Evolutionary conservation across 116 monocot genomes (phyloP).

Genomic region (Trichopus zeylanicus): DNA sequence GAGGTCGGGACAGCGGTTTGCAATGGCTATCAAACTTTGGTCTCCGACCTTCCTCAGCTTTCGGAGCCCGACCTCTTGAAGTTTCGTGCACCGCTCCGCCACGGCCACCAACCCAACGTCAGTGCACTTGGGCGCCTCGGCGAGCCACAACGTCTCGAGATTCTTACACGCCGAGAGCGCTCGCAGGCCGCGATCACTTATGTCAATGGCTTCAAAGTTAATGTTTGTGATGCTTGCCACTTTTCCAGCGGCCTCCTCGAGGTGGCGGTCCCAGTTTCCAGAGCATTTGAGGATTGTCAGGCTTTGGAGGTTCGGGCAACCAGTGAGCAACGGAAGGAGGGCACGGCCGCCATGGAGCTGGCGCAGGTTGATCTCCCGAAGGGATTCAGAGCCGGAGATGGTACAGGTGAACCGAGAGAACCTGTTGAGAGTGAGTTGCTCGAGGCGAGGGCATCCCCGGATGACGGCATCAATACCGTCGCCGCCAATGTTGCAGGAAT

Average conservation of each 20-base stretch:
- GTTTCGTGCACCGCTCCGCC: constrained; percentile 28
- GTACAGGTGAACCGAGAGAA: constrained; percentile 37
- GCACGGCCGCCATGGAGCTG: constrained; percentile 62
- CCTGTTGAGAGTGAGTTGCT: constrained; percentile 64
- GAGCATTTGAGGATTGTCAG: constrained; percentile 54
- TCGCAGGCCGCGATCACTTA: constrained; percentile 46
- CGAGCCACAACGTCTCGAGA: constrained; percentile 51
- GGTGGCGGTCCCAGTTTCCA: constrained; percentile 59
- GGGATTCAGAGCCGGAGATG: constrained; percentile 12
- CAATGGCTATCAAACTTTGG: constrained; percentile 39
- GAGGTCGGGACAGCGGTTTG: constrained; percentile 40
- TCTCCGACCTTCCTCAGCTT: constrained; percentile 69
- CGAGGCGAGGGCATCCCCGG: constrained; percentile 27
- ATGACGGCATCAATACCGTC: constrained; percentile 50
- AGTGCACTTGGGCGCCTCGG: constrained; percentile 56
- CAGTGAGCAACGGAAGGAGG: constrained; percentile 37
- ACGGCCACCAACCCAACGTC: constrained; percentile 37
- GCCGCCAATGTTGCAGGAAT: constrained; percentile 52
- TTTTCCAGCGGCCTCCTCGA: constrained; percentile 23
- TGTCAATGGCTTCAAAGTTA: constrained; percentile 65
- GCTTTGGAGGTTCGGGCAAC: constrained; percentile 39
- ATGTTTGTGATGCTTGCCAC: constrained; percentile 33
- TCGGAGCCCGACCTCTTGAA: constrained; percentile 61
- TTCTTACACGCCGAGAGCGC: constrained; percentile 20
- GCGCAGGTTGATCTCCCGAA: constrained; percentile 53